A percentile compares a stretch with the other conserved stretches of the same genome.
phyloP scores from a whole-genome alignment of 345 rosid genomes.

The Syzygium oleosum region DNA sequence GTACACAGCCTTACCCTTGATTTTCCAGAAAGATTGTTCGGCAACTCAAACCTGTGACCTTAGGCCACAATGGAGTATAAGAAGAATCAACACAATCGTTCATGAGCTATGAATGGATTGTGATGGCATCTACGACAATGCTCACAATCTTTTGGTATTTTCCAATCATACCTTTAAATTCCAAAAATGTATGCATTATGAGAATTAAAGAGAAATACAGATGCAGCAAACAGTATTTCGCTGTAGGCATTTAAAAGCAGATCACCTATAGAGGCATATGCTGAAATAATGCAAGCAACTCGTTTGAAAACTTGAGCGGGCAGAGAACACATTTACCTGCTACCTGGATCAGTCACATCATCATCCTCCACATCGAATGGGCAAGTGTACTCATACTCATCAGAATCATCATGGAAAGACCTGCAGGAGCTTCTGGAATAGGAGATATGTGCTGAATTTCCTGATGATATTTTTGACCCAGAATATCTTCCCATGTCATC shows the following conservation, averaged over 20 bases:
- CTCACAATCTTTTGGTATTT: background rate
- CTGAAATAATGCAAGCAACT: background rate
- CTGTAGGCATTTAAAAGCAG: background rate
- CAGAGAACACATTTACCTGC: slow-evolving; percentile 41
- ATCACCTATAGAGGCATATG: background rate
- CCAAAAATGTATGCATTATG: background rate
- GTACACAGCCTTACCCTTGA: background rate
- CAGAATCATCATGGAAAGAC: slow-evolving; percentile 67
- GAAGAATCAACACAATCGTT: background rate
- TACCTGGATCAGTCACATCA: slow-evolving; percentile 48
- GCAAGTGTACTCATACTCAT: slow-evolving; percentile 70
- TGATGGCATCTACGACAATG: background rate
- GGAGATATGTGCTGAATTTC: slow-evolving; percentile 46
- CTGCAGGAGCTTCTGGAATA: slow-evolving; percentile 73
- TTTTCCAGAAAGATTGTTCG: background rate
- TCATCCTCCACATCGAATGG: slow-evolving; percentile 76
- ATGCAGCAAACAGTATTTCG: background rate
- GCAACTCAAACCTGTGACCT: background rate
- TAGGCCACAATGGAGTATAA: background rate
- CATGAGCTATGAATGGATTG: background rate
- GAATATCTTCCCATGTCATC: slow-evolving; percentile 40
- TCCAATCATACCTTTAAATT: background rate
- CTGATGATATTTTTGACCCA: slow-evolving; percentile 40
- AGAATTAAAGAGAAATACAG: background rate
- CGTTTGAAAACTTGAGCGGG: background rate